Evolutionary conservation across 1,139 yeast genomes (phyloP).

Genomic region (Pichia sp.): DNA sequence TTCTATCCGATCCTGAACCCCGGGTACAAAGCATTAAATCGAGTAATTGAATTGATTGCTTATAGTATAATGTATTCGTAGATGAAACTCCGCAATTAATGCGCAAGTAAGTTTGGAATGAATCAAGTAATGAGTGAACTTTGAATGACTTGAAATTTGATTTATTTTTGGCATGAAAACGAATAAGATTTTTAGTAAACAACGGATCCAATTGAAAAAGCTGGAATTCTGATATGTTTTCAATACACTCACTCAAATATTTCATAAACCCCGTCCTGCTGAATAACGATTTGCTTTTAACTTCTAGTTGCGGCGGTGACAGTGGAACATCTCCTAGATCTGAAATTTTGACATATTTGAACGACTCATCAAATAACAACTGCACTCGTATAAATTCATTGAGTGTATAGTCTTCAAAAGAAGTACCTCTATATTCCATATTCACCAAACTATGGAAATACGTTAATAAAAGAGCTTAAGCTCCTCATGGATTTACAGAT

Average conservation of each 20-base stretch:
- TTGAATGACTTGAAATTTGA: slow-evolving; percentile 14
- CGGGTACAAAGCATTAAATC: slow-evolving; percentile 14
- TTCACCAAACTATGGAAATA: too few species aligned
- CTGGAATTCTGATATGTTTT: slow-evolving; percentile 10
- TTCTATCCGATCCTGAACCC: slow-evolving; percentile 10
- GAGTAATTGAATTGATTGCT: slow-evolving; percentile 12
- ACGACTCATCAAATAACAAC: slow-evolving; percentile 18
- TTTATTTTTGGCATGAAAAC: slow-evolving; percentile 13
- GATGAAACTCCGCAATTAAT: neutral
- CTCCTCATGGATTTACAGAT: too few species aligned
- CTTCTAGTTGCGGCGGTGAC: slow-evolving; percentile 11
- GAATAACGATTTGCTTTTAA: slow-evolving; percentile 5
- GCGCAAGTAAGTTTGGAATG: slow-evolving; percentile 4
- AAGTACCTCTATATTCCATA: slow-evolving; percentile 10
- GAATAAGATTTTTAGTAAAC: slow-evolving; percentile 11
- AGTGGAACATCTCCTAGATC: slow-evolving; percentile 13
- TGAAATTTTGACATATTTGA: slow-evolving; percentile 12
- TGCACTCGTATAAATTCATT: slow-evolving; percentile 21
- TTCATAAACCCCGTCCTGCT: slow-evolving; percentile 11
- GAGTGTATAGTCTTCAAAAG: slow-evolving; percentile 16
- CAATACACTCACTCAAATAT: slow-evolving; percentile 14
- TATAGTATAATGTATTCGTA: slow-evolving; percentile 7
- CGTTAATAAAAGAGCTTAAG: too few species aligned
- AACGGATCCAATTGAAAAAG: slow-evolving; percentile 12
- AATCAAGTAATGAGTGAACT: slow-evolving; percentile 2